These are phyloP conservation scores for Pseudofabraea citricarpa DNA, from an alignment of 2,329 filamentous ascomycete species.

Conservation along the genomic window DNA sequence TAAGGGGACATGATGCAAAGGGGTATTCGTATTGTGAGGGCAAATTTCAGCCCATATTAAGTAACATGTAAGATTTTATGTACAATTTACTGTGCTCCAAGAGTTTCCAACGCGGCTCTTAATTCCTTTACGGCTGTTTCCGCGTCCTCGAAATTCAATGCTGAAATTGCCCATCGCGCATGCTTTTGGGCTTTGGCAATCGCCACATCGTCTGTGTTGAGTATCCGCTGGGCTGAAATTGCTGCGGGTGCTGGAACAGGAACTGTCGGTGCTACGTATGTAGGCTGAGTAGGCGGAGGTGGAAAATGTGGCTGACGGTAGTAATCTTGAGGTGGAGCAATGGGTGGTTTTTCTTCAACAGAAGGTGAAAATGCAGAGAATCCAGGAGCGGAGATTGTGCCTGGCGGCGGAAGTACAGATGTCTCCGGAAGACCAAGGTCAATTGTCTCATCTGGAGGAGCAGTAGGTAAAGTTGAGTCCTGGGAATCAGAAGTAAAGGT, in stretches of 20 bases:
- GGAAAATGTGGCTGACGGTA: conserved; percentile 23
- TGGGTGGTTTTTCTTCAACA: conserved; percentile 17
- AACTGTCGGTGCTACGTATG: conserved; percentile 6
- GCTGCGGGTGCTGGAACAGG: conserved; percentile 20
- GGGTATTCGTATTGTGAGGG: conserved; percentile 1
- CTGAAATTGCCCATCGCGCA: conserved; percentile 94
- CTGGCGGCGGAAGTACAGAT: conserved; percentile 19
- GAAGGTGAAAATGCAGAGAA: conserved; percentile 23
- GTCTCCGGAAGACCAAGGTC: conserved; percentile 21
- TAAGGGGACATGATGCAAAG: too few species aligned
- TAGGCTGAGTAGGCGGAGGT: conserved; percentile 12
- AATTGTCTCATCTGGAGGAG: conserved; percentile 18
- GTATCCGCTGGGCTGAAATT: conserved; percentile 25
- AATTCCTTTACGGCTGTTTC: conserved; percentile 84
- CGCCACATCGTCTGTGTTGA: conserved; percentile 61
- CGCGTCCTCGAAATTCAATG: conserved; percentile 94
- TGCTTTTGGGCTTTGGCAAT: conserved; percentile 87
- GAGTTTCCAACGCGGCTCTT: conserved; percentile 57
- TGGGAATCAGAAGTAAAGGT: conserved; percentile 24
- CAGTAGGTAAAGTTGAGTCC: conserved; percentile 20
- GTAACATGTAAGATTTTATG: too few species aligned
- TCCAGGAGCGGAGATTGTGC: conserved; percentile 17
- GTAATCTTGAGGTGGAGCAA: conserved; percentile 29
- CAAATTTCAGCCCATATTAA: too few species aligned
- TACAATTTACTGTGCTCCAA: conserved; percentile 25